These are phyloP conservation scores for Kwoniella pini DNA, from an alignment of 768 basidiomycete genomes.

Conservation along the genomic window DNA sequence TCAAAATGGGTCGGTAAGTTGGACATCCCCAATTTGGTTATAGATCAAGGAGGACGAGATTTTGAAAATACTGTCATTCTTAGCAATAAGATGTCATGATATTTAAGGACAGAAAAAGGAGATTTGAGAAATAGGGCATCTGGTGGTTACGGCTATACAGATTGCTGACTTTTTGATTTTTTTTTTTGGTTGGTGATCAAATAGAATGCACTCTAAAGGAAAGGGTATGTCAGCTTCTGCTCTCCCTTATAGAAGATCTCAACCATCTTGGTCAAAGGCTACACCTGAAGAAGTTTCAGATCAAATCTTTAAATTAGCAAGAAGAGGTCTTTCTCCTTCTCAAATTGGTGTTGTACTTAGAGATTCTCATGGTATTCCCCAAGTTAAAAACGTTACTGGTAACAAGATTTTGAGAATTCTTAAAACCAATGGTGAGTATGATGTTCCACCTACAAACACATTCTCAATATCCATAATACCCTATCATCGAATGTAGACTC, in stretches of 20 bases:
- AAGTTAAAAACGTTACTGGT: constrained; percentile 96
- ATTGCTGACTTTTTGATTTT: background rate
- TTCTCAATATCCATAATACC: too few relatives aligned
- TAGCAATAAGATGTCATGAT: background rate
- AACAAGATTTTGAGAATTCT: constrained; percentile 99
- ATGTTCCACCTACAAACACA: too few relatives aligned
- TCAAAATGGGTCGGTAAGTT: constrained; percentile 54
- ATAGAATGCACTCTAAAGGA: constrained; percentile 97
- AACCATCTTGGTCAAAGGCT: constrained; percentile 95
- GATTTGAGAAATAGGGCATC: background rate
- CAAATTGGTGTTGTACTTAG: constrained; percentile 98
- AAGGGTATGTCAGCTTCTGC: constrained; percentile 99
- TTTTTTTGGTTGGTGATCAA: background rate
- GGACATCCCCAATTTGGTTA: background rate
- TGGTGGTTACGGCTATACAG: constrained; percentile 9
- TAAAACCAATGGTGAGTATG: constrained; percentile 86
- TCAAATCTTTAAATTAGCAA: constrained; percentile 94
- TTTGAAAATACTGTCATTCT: too few relatives aligned
- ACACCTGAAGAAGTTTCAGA: constrained; percentile 93
- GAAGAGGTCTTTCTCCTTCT: constrained; percentile 95
- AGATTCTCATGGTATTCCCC: constrained; percentile 96
- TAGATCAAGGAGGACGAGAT: background rate
- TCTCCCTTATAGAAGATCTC: constrained; percentile 92
- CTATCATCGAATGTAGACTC: too few relatives aligned
- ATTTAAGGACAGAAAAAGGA: background rate